Evolutionary conservation across 2,329 filamentous ascomycete genomes (phyloP).

Genomic region (Alternaria consortialis): DNA sequence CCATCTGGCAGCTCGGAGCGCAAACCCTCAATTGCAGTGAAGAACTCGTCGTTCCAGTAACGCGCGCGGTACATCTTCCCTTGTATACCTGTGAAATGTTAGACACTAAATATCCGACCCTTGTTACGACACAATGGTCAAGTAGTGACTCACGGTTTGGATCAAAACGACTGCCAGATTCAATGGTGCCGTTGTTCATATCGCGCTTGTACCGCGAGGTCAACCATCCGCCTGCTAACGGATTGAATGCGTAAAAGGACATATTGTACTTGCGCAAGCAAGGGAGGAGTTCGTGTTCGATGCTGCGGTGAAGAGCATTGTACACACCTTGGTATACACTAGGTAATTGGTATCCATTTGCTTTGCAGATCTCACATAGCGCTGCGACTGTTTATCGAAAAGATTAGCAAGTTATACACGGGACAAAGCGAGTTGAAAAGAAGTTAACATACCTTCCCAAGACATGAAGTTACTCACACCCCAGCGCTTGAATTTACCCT

Average conservation of each 20-base stretch:
- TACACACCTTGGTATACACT: slow-evolving; percentile 57
- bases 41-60: slow-evolving; percentile 56
- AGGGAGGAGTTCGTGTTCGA: slow-evolving; percentile 33
- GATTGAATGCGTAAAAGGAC: slow-evolving; percentile 29
- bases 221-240: slow-evolving; percentile 29
- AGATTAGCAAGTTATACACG: neutral
- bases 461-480: slow-evolving; percentile 59
- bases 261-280: slow-evolving; percentile 30
- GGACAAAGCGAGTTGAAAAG: neutral
- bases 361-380: slow-evolving; percentile 57
- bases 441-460: slow-evolving; percentile 9
- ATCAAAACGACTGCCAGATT: slow-evolving; percentile 51
- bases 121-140: too few relatives aligned
- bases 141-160: neutral
- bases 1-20: slow-evolving; percentile 46
- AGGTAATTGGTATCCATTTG: slow-evolving; percentile 55
- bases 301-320: slow-evolving; percentile 26
- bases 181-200: slow-evolving; percentile 58
- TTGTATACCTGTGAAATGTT: slow-evolving; percentile 52
- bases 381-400: slow-evolving; percentile 49
- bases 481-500: slow-evolving; percentile 57
- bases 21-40: slow-evolving; percentile 55
- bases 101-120: too few relatives aligned
- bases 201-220: slow-evolving; percentile 31
- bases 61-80: slow-evolving; percentile 50